Evolutionary conservation across 2,329 filamentous ascomycete genomes (phyloP).

Genomic region (Malbranchea zuffiana): DNA sequence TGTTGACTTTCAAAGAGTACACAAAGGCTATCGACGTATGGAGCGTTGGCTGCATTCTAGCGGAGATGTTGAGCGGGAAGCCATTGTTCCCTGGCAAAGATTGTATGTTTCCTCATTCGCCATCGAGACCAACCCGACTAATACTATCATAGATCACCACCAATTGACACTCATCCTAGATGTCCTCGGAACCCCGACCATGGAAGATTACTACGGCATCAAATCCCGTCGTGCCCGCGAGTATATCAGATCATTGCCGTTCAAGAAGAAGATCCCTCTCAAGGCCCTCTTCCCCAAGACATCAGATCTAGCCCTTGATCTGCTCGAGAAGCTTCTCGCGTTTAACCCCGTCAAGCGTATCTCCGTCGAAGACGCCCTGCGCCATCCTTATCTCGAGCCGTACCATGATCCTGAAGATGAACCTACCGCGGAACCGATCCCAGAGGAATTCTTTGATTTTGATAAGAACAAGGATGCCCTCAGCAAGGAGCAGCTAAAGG

Average conservation of each 20-base stretch:
- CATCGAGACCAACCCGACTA: slow-evolving; percentile 14
- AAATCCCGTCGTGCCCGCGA: slow-evolving; percentile 94
- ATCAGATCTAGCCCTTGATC: slow-evolving; percentile 88
- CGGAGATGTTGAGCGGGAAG: slow-evolving; percentile 98
- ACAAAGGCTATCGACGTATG: slow-evolving; percentile 99
- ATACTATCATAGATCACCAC: slow-evolving; percentile 64
- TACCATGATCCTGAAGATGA: slow-evolving; percentile 99
- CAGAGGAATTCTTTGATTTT: slow-evolving; percentile 98
- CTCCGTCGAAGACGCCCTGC: slow-evolving; percentile 90
- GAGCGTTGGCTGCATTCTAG: slow-evolving; percentile 96
- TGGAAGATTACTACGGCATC: slow-evolving; percentile 99
- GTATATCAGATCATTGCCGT: slow-evolving; percentile 94
- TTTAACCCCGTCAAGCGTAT: slow-evolving; percentile 99
- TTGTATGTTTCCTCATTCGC: slow-evolving; percentile 49
- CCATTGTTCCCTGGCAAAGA: slow-evolving; percentile 97
- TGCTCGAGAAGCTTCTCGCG: slow-evolving; percentile 87
- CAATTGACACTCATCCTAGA: slow-evolving; percentile 95
- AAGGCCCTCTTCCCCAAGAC: slow-evolving; percentile 96
- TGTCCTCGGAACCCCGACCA: slow-evolving; percentile 92
- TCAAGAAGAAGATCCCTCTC: slow-evolving; percentile 99
- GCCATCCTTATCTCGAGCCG: slow-evolving; percentile 95
- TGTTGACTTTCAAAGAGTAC: slow-evolving; percentile 99
- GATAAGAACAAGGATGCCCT: slow-evolving; percentile 99
- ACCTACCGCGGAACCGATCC: slow-evolving; percentile 90
- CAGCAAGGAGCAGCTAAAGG: slow-evolving; percentile 96